Percentiles rank a stretch among this genome's conserved stretches.
Evolutionary conservation across 352 stramenopile species (phyloP).

Genomic region (Globisporangium recalcitrans): DNA sequence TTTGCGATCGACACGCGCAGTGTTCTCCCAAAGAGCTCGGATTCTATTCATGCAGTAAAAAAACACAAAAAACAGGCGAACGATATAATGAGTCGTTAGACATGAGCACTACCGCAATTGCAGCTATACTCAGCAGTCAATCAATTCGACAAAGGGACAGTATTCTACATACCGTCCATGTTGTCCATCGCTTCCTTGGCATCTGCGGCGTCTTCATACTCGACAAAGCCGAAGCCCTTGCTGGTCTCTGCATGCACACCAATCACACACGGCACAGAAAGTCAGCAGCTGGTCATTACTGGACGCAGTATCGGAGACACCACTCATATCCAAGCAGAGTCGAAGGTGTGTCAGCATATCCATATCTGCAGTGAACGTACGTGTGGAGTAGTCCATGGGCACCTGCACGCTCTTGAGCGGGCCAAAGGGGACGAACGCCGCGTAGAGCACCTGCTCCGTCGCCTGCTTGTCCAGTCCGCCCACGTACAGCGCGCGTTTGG

Average conservation of each 20-base stretch:
- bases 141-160: too few relatives aligned
- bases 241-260: slow-evolving; percentile 40
- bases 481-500: slow-evolving; percentile 86
- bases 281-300: too few relatives aligned
- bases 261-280: neutral
- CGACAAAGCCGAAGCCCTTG: slow-evolving; percentile 93
- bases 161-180: slow-evolving; percentile 79
- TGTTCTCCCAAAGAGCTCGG: slow-evolving; percentile 90
- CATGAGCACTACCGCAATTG: neutral
- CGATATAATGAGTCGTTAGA: neutral
- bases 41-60: slow-evolving; percentile 32
- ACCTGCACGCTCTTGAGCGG: slow-evolving; percentile 80
- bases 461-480: slow-evolving; percentile 87
- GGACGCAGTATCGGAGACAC: neutral
- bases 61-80: neutral
- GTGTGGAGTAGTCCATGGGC: slow-evolving; percentile 55
- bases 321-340: neutral
- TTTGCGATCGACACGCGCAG: slow-evolving; percentile 91
- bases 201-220: slow-evolving; percentile 89
- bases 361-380: slow-evolving; percentile 40
- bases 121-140: neutral
- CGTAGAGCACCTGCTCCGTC: slow-evolving; percentile 84
- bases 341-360: neutral
- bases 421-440: slow-evolving; percentile 80
- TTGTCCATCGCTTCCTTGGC: slow-evolving; percentile 92